phyloP scores from a whole-genome alignment of 257 asterid genomes.

The Echium plantagineum region DNA sequence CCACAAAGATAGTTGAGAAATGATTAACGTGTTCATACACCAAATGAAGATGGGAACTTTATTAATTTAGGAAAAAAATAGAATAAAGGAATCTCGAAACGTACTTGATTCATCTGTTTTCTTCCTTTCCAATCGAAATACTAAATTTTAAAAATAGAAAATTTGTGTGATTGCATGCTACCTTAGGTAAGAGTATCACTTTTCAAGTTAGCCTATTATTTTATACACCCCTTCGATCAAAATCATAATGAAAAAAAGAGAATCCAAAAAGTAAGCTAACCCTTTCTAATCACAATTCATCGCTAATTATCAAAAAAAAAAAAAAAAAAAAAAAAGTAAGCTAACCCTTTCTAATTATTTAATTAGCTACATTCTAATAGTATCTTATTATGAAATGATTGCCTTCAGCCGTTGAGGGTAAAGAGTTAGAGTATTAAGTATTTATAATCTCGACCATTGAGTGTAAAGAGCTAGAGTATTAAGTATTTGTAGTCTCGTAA shows the following conservation, averaged over 20 bases:
- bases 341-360: conserved; percentile 11
- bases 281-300: no score
- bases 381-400: no score
- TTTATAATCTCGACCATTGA: no score
- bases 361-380: background rate
- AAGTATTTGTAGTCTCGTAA: no score
- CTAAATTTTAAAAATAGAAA: background rate
- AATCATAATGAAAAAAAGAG: conserved; percentile 1
- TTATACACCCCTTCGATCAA: background rate
- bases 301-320: no score
- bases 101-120: background rate
- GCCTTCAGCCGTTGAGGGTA: no score
- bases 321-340: no score
- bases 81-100: background rate
- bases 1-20: background rate
- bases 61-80: no score
- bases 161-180: conserved; percentile 15
- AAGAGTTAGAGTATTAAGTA: no score
- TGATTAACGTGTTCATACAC: background rate
- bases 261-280: conserved; percentile 15
- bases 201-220: conserved; percentile 12
- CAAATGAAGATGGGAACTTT: background rate
- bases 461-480: no score
- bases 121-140: background rate
- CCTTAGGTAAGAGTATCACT: conserved; percentile 18